A percentile compares a stretch with the other conserved stretches of the same genome.
Evolutionary conservation across 176 grass and related monocot species (phyloP).

Genomic region (Paspalum vaginatum): DNA sequence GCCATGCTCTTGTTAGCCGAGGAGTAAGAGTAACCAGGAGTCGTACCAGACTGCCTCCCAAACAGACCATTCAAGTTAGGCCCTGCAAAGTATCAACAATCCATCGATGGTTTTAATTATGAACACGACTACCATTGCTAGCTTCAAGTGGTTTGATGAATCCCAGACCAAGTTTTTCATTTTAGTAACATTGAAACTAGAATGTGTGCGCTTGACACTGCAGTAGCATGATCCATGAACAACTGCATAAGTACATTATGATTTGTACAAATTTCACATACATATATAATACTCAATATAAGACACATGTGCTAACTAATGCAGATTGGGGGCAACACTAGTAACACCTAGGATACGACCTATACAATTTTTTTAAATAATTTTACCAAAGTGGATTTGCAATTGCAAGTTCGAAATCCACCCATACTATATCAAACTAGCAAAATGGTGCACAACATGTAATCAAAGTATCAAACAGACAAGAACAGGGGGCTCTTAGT

Average conservation of each 20-base stretch:
- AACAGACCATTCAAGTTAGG: conserved; percentile 92
- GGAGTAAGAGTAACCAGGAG: conserved; percentile 82
- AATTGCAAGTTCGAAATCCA: neutral
- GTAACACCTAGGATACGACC: neutral
- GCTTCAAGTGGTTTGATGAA: neutral
- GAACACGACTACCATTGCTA: neutral
- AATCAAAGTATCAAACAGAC: neutral
- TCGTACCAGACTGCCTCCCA: conserved; percentile 94
- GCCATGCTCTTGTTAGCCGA: conserved; percentile 88
- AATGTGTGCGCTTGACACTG: neutral
- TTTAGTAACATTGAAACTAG: neutral
- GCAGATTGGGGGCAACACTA: neutral
- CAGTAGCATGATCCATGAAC: neutral
- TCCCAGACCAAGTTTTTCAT: neutral
- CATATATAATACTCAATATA: neutral
- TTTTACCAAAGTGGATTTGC: neutral
- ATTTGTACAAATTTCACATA: neutral
- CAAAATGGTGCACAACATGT: neutral
- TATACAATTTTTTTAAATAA: neutral
- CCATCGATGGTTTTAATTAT: neutral
- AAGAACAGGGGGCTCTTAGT: neutral
- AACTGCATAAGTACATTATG: neutral
- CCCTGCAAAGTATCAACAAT: conserved; percentile 40
- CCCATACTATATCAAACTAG: neutral
- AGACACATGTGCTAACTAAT: neutral